Conservation (phyloP, 139 green algal species). For the Asterochloris sp. region DNA sequence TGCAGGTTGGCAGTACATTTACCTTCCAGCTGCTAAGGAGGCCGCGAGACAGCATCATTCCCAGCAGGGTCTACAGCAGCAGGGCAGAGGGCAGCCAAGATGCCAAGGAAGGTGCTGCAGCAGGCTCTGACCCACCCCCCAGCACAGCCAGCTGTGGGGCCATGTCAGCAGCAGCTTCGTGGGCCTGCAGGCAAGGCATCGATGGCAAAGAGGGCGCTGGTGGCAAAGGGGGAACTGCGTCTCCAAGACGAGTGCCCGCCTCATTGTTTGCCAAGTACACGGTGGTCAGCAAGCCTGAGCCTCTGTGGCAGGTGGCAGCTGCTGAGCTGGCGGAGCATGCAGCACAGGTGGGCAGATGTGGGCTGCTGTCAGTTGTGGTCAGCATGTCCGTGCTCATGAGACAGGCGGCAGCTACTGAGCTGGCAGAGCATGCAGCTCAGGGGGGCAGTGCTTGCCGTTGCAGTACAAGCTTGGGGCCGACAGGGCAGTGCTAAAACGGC, state of each 20-base stretch:
- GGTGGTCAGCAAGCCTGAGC: slow-evolving; percentile 29
- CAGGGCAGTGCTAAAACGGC: no score
- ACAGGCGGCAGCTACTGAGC: slow-evolving; percentile 43
- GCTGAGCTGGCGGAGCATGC: slow-evolving; percentile 54
- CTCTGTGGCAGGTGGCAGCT: slow-evolving; percentile 50
- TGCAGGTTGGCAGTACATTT: slow-evolving; percentile 33
- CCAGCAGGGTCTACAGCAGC: slow-evolving; percentile 1
- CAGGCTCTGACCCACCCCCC: background rate
- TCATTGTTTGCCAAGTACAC: slow-evolving; percentile 80
- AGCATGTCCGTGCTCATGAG: slow-evolving; percentile 44
- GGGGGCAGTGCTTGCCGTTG: background rate
- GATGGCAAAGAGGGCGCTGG: background rate
- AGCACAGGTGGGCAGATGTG: slow-evolving; percentile 9
- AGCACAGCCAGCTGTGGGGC: background rate
- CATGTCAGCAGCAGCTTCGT: slow-evolving; percentile 20
- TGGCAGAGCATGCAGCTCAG: slow-evolving; percentile 48
- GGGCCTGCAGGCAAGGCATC: slow-evolving; percentile 11
- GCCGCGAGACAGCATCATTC: slow-evolving; percentile 24
- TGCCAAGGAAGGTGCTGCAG: background rate
- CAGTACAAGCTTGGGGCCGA: background rate
- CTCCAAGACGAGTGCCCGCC: slow-evolving; percentile 8
- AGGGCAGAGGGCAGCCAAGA: background rate
- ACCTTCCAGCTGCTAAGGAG: slow-evolving; percentile 54
- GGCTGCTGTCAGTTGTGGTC: slow-evolving; percentile 13
- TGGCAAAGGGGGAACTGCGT: background rate